Conservation (phyloP, 441 rosid species). For the Populus trichocarpa region DNA sequence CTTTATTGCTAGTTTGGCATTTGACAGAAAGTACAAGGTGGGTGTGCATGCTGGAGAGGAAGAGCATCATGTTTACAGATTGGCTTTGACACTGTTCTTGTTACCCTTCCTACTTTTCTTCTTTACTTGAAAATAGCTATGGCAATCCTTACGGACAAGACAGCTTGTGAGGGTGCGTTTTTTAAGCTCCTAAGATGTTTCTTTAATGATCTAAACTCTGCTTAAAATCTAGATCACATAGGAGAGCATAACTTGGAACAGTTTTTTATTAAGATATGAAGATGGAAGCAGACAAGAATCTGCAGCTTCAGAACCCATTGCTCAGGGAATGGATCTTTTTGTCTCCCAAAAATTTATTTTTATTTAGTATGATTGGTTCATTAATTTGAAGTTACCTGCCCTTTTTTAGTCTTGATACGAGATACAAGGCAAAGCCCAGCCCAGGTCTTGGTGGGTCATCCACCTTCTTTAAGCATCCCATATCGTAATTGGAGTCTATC, state of each 20-base stretch:
- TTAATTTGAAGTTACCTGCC: not conserved
- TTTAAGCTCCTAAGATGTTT: not conserved
- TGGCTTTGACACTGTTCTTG: not conserved
- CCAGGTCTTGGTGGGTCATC: not conserved
- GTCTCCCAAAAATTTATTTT: not conserved
- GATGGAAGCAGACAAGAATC: conserved; percentile 28
- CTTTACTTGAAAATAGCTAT: not conserved
- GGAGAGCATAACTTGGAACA: conserved; percentile 3
- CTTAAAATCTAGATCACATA: conserved; percentile 13
- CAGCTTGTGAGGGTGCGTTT: not conserved
- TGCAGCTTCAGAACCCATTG: conserved; percentile 15
- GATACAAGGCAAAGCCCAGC: not conserved
- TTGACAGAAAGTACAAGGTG: conserved; percentile 2
- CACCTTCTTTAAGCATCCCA: not conserved
- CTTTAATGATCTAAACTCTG: not conserved
- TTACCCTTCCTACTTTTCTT: not conserved
- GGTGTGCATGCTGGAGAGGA: conserved; percentile 5
- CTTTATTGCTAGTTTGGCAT: not conserved
- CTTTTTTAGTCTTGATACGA: not conserved
- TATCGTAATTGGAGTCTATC: too few species aligned
- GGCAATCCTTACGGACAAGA: not conserved
- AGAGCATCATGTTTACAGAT: conserved; percentile 9
- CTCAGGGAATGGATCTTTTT: not conserved
- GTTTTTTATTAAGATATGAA: conserved; percentile 4
- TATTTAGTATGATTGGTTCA: not conserved